A percentile compares a stretch with the other conserved stretches of the same genome.
phyloP scores from a whole-genome alignment of 345 rosid species.

The Ceriops zippeliana region DNA sequence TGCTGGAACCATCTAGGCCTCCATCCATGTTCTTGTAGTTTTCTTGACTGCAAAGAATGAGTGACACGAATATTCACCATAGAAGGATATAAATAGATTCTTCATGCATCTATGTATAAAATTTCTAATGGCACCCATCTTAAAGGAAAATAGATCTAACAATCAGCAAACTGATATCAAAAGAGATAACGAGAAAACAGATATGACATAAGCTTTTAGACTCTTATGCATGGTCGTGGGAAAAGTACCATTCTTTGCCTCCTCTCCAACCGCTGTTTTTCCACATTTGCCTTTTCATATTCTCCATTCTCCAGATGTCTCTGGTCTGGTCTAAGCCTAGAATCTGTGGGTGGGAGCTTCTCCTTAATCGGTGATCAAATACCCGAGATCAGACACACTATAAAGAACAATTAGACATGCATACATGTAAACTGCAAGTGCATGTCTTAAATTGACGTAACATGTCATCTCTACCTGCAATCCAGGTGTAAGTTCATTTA shows the following conservation, averaged over 20 bases:
- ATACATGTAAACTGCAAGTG: conserved; percentile 24
- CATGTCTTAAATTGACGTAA: conserved; percentile 22
- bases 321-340: conserved; percentile 95
- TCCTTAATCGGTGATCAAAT: conserved; percentile 80
- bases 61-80: background rate
- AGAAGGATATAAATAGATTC: background rate
- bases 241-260: conserved; percentile 86
- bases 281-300: conserved; percentile 87
- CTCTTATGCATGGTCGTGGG: background rate
- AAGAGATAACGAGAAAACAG: no score
- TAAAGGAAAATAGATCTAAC: no score
- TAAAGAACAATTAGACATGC: conserved; percentile 44
- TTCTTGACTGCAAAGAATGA: conserved; percentile 58
- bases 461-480: conserved; percentile 63
- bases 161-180: no score
- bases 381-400: conserved; percentile 53
- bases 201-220: background rate
- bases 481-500: conserved; percentile 88
- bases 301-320: conserved; percentile 95
- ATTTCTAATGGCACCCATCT: no score
- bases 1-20: conserved; percentile 76
- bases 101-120: background rate
- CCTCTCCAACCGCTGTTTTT: conserved; percentile 86
- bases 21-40: conserved; percentile 92
- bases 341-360: conserved; percentile 96